Conservation (phyloP, 345 rosid genomes). For the Salix suchowensis region DNA sequence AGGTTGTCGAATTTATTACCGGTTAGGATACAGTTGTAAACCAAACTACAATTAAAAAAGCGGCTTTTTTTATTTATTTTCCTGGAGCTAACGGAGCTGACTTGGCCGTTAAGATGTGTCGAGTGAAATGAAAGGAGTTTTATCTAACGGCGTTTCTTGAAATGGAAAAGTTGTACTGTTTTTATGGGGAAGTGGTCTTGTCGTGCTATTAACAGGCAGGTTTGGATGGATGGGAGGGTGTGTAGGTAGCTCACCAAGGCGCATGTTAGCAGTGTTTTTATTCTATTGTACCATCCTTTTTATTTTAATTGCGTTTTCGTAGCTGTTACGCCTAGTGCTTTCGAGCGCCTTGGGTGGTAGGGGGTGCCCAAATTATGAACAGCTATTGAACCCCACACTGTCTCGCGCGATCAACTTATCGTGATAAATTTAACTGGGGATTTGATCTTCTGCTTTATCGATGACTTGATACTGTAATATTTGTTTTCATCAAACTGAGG, state of each 20-base stretch:
- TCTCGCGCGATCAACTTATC: not conserved
- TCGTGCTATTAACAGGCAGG: constrained; percentile 78
- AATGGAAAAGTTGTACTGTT: constrained; percentile 53
- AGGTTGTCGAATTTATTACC: not conserved
- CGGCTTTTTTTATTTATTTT: constrained; percentile 15
- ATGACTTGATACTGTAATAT: not conserved
- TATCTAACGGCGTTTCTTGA: constrained; percentile 40
- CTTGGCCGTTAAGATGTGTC: constrained; percentile 3
- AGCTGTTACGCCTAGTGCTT: not conserved
- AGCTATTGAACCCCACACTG: not conserved
- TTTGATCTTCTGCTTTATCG: not conserved
- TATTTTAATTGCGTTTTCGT: not conserved
- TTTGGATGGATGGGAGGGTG: constrained; percentile 35
- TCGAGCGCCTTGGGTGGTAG: constrained; percentile 13
- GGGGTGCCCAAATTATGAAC: not conserved
- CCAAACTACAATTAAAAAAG: constrained; percentile 25
- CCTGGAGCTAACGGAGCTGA: constrained; percentile 35
- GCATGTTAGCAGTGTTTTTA: not conserved
- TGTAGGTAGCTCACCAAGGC: not conserved
- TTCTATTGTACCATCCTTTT: not conserved
- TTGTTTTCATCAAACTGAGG: not conserved
- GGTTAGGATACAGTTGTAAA: not conserved
- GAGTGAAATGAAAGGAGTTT: constrained; percentile 8
- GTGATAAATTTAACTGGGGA: not conserved
- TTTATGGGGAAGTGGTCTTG: constrained; percentile 61